phyloP scores from a whole-genome alignment of 1,284 basidiomycete species.

The Sphagnurus paluster region DNA sequence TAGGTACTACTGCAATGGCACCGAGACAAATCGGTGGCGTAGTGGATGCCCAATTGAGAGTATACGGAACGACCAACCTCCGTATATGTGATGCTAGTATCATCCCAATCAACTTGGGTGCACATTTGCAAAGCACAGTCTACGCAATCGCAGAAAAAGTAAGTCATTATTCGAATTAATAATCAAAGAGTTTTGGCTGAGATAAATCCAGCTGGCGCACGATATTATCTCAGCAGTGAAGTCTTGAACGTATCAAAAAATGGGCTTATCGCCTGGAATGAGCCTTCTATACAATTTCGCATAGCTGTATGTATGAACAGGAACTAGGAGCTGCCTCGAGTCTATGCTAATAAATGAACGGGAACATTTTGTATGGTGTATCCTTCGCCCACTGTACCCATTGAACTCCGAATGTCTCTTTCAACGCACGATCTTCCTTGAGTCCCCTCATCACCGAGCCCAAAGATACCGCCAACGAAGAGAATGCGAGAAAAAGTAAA shows the following conservation, averaged over 20 bases:
- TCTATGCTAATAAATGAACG: constrained; percentile 13
- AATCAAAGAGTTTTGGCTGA: too few relatives aligned
- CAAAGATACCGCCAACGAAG: constrained; percentile 1
- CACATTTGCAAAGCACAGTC: neutral
- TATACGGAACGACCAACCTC: constrained; percentile 48
- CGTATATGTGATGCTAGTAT: constrained; percentile 24
- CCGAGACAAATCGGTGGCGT: constrained; percentile 37
- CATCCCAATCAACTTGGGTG: neutral
- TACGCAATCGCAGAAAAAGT: neutral
- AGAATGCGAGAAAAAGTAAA: neutral
- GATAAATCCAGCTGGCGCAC: too few relatives aligned
- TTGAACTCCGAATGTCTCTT: constrained; percentile 10
- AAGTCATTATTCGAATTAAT: too few relatives aligned
- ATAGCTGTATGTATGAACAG: too few relatives aligned
- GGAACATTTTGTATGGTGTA: constrained; percentile 14
- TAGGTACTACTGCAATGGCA: constrained; percentile 43
- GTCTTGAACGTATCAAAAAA: too few relatives aligned
- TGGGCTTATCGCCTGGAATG: too few relatives aligned
- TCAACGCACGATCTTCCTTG: constrained; percentile 12
- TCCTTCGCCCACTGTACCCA: constrained; percentile 14
- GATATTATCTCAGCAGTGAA: too few relatives aligned
- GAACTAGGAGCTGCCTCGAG: too few relatives aligned
- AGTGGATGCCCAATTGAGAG: constrained; percentile 35
- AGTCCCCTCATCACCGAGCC: constrained; percentile 2
- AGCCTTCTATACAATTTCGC: too few relatives aligned